Base-by-base conservation (phyloP, 2,329 filamentous ascomycete species). In the Grosmannia clavigera region DNA sequence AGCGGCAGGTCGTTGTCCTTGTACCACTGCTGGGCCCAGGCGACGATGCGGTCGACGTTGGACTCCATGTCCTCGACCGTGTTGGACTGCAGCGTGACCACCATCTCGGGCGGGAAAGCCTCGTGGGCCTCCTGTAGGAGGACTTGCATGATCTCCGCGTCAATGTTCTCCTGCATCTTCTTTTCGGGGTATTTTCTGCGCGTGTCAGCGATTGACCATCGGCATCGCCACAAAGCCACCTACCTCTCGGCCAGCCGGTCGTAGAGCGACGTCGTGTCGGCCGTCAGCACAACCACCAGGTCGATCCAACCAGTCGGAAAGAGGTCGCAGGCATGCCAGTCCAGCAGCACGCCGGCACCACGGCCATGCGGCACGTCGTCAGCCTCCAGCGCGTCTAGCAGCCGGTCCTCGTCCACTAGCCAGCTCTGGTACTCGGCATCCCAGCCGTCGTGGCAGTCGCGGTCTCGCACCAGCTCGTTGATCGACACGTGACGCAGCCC, bases 311-410 rank as follows among this genome's bases (percentile, higher is more conserved):
- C 87, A 70, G 88, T 85, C 2, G 94, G 94, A 69, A 97, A 97
- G 27, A 97, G 75, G 68, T 97, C 94, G 75, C 92, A 97, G 2
- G 92, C 92, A 74, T 99, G 94, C 92, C 94, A 99, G 75, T 99
- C 94, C 69, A 99, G 88, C 66, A 99, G 84, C 72, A 84, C 89
- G 25, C 94, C 94, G 31, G 94, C 94, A 61, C 92, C 92, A 25
- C 81, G 75, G 64, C 85, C 81, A 48, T 50, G 40, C 16, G 89
- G 81, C 63, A 94, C 86, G 60, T 88, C 82, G 59, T 62, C 63
- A 2, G 55, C 48, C 74, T 97, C 94, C 61, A 99, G 87, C 55
- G 88, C 83, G 70, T 99, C 94, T 27, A 99, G 80, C 38, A 99
- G 76, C 85, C 91, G 67, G 70, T 99, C 94, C 72, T 99, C 94